These are phyloP conservation scores for Kluyveromyces nonfermentans DNA, from an alignment of 805 yeast species.

Conservation along the genomic window DNA sequence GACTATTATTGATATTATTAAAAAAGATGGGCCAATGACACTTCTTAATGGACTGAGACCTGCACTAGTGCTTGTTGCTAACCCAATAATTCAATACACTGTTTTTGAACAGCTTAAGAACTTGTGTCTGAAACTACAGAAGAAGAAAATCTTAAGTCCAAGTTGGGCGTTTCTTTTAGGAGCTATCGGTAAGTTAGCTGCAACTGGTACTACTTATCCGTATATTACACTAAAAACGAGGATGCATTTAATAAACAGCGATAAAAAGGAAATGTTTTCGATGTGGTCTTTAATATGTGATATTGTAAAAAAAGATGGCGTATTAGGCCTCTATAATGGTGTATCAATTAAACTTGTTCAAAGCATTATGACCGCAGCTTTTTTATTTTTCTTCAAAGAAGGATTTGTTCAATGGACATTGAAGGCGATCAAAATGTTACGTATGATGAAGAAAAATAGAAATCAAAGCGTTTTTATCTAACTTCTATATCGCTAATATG, in stretches of 20 bases:
- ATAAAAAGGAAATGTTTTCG: constrained; percentile 6
- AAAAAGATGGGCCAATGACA: constrained; percentile 60
- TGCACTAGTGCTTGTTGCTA: constrained; percentile 73
- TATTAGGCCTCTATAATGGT: constrained; percentile 73
- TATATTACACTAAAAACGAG: constrained; percentile 84
- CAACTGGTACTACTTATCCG: constrained; percentile 87
- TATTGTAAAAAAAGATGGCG: constrained; percentile 61
- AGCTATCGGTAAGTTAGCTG: constrained; percentile 79
- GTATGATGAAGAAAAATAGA: constrained; percentile 5
- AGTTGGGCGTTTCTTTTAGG: constrained; percentile 78
- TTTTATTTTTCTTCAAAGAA: constrained; percentile 84
- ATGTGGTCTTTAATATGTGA: constrained; percentile 45
- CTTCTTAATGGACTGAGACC: constrained; percentile 83
- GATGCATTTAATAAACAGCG: constrained; percentile 53
- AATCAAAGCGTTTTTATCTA: not conserved
- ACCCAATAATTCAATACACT: constrained; percentile 89
- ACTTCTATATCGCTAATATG: not conserved
- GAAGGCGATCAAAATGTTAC: constrained; percentile 37
- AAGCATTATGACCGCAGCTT: constrained; percentile 81
- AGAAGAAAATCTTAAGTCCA: constrained; percentile 44
- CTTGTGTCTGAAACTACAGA: constrained; percentile 42
- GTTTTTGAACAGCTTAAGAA: constrained; percentile 81
- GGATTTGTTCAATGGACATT: constrained; percentile 59
- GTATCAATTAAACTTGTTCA: constrained; percentile 71
- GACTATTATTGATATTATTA: constrained; percentile 52